phyloP scores from a whole-genome alignment of 331 rosid genomes.

The Malus hybrid region DNA sequence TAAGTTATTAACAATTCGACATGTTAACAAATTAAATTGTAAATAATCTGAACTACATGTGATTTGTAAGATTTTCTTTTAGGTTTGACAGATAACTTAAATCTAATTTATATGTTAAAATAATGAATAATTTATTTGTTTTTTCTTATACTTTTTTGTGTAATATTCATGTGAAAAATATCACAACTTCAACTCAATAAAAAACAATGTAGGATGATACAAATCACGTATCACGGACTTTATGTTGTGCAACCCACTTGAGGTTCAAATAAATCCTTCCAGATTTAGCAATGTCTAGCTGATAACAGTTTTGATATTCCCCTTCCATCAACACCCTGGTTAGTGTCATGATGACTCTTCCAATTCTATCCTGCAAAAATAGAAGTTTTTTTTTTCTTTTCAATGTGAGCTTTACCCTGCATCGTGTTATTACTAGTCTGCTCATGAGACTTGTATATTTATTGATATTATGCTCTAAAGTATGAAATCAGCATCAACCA shows the following conservation, averaged over 20 bases:
- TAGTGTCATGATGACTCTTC: conserved; percentile 68
- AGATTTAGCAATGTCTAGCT: conserved; percentile 59
- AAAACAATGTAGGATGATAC: not conserved
- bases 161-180: not conserved
- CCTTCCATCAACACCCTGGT: conserved; percentile 70
- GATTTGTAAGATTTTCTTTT: not conserved
- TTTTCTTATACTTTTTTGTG: not conserved
- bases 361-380: conserved; percentile 58
- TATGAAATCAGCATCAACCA: too few species aligned
- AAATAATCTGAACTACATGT: not conserved
- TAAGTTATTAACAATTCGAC: not conserved
- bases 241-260: conserved; percentile 70
- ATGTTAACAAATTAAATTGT: not conserved
- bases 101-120: not conserved
- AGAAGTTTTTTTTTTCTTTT: not conserved
- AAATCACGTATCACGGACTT: conserved; percentile 26
- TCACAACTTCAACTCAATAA: not conserved
- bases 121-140: not conserved
- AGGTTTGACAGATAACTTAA: not conserved
- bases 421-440: too few species aligned
- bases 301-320: conserved; percentile 47
- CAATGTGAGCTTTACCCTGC: too few species aligned
- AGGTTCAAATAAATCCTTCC: conserved; percentile 53
- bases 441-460: too few species aligned
- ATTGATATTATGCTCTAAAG: too few species aligned